These are phyloP conservation scores for Nemania sp. DNA, from an alignment of 2,329 filamentous ascomycete species.

Conservation along the genomic window DNA sequence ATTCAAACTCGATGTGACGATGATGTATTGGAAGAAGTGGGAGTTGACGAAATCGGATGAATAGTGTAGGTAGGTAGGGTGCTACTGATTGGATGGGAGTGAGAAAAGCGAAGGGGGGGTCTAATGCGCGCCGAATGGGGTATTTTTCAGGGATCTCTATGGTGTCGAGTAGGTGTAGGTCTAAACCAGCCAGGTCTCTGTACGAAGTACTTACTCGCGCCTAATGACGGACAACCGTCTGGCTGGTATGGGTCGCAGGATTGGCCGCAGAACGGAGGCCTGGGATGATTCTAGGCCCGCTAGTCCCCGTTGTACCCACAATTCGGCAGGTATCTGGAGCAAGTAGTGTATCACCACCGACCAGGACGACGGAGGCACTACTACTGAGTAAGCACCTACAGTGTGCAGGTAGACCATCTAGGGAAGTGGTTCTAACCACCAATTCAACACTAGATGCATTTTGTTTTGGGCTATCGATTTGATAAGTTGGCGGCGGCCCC, in stretches of 20 bases:
- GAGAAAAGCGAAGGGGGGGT: constrained; percentile 13
- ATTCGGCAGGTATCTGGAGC: not conserved
- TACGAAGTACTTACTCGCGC: constrained; percentile 16
- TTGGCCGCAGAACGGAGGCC: constrained; percentile 40
- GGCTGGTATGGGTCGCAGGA: constrained; percentile 40
- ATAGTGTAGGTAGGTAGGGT: too few relatives aligned
- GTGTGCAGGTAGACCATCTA: too few relatives aligned
- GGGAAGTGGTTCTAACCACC: too few relatives aligned
- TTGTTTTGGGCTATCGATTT: too few relatives aligned
- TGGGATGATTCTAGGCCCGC: constrained; percentile 36
- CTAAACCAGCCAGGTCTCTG: constrained; percentile 34
- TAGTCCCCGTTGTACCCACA: constrained; percentile 18
- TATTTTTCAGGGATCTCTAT: constrained; percentile 9
- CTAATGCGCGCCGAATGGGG: constrained; percentile 22
- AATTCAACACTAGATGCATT: too few relatives aligned
- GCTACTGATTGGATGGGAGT: constrained; percentile 12
- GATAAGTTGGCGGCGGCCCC: too few relatives aligned
- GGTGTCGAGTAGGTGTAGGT: constrained; percentile 29
- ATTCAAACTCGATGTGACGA: constrained; percentile 18
- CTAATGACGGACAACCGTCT: constrained; percentile 38
- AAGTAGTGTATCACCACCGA: too few relatives aligned
- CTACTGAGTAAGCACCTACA: not conserved
- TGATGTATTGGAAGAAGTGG: constrained; percentile 1
- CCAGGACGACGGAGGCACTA: too few relatives aligned
- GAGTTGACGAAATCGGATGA: constrained; percentile 10